Conservation (phyloP, 768 basidiomycete species). For the Leucocoprinus birnbaumii region DNA sequence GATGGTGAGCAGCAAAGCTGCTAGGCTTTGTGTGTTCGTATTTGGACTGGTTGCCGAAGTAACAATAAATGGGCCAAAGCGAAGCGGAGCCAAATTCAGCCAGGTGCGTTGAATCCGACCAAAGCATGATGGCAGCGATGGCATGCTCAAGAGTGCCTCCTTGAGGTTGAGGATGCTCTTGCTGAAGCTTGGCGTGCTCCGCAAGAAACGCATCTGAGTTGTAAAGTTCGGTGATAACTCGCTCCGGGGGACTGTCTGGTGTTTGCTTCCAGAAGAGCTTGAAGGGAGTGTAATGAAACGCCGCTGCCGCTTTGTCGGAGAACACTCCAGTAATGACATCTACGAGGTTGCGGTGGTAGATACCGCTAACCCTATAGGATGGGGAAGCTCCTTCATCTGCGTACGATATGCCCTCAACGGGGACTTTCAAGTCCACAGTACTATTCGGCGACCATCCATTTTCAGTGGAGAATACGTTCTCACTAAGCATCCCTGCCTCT, state of each 20-base stretch:
- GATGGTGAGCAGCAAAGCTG: slow-evolving; percentile 28
- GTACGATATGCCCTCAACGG: slow-evolving; percentile 16
- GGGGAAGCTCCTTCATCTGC: slow-evolving; percentile 14
- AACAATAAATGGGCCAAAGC: slow-evolving; percentile 30
- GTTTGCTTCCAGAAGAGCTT: slow-evolving; percentile 12
- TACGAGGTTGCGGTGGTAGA: slow-evolving; percentile 11
- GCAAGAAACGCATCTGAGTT: slow-evolving; percentile 17
- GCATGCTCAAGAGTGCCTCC: slow-evolving; percentile 15
- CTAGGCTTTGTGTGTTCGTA: slow-evolving; percentile 25
- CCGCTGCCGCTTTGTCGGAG: slow-evolving; percentile 9
- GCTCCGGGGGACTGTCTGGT: slow-evolving; percentile 6
- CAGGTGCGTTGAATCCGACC: slow-evolving; percentile 29
- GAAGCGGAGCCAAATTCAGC: slow-evolving; percentile 29
- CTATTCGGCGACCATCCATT: slow-evolving; percentile 20
- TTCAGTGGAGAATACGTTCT: neutral
- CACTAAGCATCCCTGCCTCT: neutral
- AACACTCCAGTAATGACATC: slow-evolving; percentile 14
- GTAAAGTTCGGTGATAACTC: slow-evolving; percentile 18
- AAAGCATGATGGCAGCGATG: slow-evolving; percentile 24
- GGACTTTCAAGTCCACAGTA: slow-evolving; percentile 23
- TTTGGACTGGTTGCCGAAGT: slow-evolving; percentile 36
- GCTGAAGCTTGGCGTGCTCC: slow-evolving; percentile 11
- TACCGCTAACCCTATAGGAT: slow-evolving; percentile 16
- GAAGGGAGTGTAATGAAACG: slow-evolving; percentile 16
- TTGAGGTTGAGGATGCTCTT: neutral